These are phyloP conservation scores for Phytophthora boehmeriae DNA, from an alignment of 352 stramenopile species.

Conservation along the genomic window DNA sequence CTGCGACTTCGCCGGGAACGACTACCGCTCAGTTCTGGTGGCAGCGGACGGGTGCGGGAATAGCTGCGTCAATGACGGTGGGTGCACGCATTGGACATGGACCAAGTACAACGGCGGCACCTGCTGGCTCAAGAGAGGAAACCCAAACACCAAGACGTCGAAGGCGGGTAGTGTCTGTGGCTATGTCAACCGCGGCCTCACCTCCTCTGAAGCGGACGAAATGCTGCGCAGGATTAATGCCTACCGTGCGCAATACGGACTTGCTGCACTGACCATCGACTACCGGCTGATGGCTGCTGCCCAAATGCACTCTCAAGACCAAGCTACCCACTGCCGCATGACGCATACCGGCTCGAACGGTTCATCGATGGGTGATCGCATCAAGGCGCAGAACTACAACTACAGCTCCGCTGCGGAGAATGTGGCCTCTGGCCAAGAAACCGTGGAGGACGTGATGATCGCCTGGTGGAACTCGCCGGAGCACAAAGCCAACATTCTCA, in stretches of 20 bases:
- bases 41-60: constrained; percentile 31
- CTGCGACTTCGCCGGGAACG: constrained; percentile 29
- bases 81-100: constrained; percentile 39
- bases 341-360: constrained; percentile 50
- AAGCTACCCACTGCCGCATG: constrained; percentile 51
- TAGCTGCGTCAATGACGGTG: constrained; percentile 22
- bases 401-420: constrained; percentile 49
- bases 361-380: constrained; percentile 34
- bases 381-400: constrained; percentile 37
- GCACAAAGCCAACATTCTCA: constrained; percentile 56
- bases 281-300: constrained; percentile 40
- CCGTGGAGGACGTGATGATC: constrained; percentile 48
- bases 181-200: constrained; percentile 44
- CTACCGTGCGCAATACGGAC: constrained; percentile 47
- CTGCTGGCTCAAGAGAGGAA: constrained; percentile 37
- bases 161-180: constrained; percentile 27
- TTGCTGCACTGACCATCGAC: constrained; percentile 49
- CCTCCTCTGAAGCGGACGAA: constrained; percentile 26
- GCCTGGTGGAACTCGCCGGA: constrained; percentile 56
- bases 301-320: constrained; percentile 47
- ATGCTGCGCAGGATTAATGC: constrained; percentile 62
- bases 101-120: constrained; percentile 36
- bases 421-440: constrained; percentile 50
- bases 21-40: constrained; percentile 19
- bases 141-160: constrained; percentile 4